Conservation (phyloP, 306 rosid genomes). For the Potentilla sterilis region DNA sequence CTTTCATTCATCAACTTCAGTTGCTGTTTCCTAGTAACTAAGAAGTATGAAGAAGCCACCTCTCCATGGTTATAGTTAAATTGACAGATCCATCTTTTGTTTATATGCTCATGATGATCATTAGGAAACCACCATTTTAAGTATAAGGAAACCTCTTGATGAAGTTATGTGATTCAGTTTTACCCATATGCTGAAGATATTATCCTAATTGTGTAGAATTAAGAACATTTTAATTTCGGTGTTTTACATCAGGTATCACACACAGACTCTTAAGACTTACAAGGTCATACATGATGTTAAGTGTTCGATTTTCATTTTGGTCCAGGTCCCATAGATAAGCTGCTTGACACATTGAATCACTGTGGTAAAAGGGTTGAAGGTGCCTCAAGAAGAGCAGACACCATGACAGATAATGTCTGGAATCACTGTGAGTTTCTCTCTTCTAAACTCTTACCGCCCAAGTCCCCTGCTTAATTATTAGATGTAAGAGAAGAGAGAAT, state of each 20-base stretch:
- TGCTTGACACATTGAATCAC: conserved; percentile 34
- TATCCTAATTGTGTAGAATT: neutral
- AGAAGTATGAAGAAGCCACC: neutral
- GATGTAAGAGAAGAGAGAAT: too few relatives aligned
- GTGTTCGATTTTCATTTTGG: neutral
- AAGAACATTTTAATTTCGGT: neutral
- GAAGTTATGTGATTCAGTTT: neutral
- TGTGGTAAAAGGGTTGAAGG: conserved; percentile 55
- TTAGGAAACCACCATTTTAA: neutral
- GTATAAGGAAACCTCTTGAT: neutral
- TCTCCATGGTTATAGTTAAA: neutral
- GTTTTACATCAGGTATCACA: neutral
- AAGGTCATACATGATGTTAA: neutral
- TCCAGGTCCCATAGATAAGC: conserved; percentile 43
- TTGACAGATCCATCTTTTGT: neutral
- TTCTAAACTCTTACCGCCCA: neutral
- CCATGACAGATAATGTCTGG: conserved; percentile 52
- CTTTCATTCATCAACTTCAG: conserved; percentile 2
- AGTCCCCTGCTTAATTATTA: neutral
- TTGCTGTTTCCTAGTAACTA: neutral
- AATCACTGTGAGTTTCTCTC: conserved; percentile 57
- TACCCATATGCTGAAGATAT: neutral
- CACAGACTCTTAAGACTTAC: neutral
- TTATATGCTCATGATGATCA: neutral
- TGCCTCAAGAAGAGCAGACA: conserved; percentile 59